Percentiles rank a stretch among this genome's conserved stretches.
Conservation (phyloP, 257 asterid species). For the Salvia miltiorrhiza region DNA sequence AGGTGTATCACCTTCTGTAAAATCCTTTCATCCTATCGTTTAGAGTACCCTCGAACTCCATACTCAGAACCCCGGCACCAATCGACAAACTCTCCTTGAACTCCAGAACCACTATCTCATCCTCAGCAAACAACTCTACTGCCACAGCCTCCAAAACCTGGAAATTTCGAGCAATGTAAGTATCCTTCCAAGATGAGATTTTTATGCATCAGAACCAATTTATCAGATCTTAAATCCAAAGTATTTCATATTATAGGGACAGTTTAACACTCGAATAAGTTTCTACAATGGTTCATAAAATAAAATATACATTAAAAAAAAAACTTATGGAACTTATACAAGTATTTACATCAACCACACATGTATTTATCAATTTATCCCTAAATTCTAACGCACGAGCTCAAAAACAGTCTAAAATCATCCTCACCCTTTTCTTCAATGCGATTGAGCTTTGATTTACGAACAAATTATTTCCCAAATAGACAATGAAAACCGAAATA, state of each 20-base stretch:
- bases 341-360: background rate
- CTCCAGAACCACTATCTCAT: conserved; percentile 72
- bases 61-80: conserved; percentile 62
- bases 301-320: background rate
- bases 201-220: background rate
- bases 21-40: conserved; percentile 97
- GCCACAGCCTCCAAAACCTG: conserved; percentile 52
- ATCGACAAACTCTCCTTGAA: conserved; percentile 65
- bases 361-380: background rate
- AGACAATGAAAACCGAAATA: background rate
- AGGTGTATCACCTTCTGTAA: conserved; percentile 64
- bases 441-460: background rate
- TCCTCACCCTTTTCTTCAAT: background rate
- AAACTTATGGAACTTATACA: background rate
- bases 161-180: background rate
- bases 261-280: background rate
- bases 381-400: background rate
- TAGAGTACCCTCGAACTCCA: conserved; percentile 73
- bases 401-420: background rate
- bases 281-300: background rate
- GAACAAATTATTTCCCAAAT: background rate
- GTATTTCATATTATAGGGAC: background rate
- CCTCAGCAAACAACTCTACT: conserved; percentile 56
- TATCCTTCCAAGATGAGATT: background rate
- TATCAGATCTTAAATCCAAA: background rate